phyloP scores from a whole-genome alignment of 371 early-diverging fungal genomes.

The Synchytrium microbalum region DNA sequence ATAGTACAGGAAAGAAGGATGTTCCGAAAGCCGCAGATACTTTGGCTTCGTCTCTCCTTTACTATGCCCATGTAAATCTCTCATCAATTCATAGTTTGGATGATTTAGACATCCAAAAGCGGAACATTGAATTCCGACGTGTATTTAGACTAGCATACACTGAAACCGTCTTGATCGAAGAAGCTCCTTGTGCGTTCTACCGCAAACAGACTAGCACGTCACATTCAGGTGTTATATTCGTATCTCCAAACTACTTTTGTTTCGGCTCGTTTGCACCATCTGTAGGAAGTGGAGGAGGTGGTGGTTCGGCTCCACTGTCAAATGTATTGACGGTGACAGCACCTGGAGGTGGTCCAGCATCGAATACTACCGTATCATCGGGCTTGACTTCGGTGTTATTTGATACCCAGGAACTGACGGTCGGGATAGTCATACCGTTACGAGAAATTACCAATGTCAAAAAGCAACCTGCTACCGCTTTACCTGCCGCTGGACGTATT shows the following conservation, averaged over 20 bases:
- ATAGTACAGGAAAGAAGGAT: not conserved
- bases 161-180: constrained; percentile 36
- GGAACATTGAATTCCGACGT: constrained; percentile 38
- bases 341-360: constrained; percentile 1
- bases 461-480: constrained; percentile 38
- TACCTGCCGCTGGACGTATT: constrained; percentile 19
- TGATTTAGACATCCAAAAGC: constrained; percentile 34
- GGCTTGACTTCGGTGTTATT: constrained; percentile 32
- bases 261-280: constrained; percentile 23
- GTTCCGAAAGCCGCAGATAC: not conserved
- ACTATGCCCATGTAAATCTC: constrained; percentile 31
- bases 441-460: constrained; percentile 40
- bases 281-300: not conserved
- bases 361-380: constrained; percentile 2
- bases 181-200: constrained; percentile 32
- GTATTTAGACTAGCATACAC: constrained; percentile 33
- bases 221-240: constrained; percentile 30
- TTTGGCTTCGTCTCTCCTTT: constrained; percentile 13
- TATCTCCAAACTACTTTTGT: constrained; percentile 36
- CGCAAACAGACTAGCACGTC: constrained; percentile 20
- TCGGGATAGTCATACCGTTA: constrained; percentile 35
- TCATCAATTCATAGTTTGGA: constrained; percentile 23
- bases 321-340: not conserved
- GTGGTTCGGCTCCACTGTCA: not conserved
- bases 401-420: constrained; percentile 22